Evolutionary conservation across 164 flowering plant species (phyloP).

Genomic region (Platanus orientalis): DNA sequence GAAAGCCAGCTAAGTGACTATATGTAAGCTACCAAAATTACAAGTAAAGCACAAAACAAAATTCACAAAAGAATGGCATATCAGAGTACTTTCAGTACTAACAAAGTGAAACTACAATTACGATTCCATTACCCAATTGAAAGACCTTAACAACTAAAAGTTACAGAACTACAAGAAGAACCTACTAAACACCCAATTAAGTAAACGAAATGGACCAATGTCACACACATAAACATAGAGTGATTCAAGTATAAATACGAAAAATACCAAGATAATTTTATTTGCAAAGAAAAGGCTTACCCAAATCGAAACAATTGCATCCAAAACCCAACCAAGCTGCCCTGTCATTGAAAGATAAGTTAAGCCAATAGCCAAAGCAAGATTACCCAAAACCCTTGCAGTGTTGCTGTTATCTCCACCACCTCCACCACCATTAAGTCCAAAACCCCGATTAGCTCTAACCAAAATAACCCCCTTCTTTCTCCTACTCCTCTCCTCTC

Average conservation of each 20-base stretch:
- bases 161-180: not conserved
- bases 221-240: not conserved
- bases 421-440: conserved; percentile 59
- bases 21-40: too few relatives aligned
- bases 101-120: not conserved
- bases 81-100: not conserved
- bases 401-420: conserved; percentile 39
- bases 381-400: conserved; percentile 66
- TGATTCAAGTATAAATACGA: not conserved
- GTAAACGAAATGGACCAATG: not conserved
- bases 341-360: conserved; percentile 85
- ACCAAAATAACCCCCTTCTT: conserved; percentile 48
- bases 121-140: not conserved
- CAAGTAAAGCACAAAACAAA: not conserved
- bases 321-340: conserved; percentile 90
- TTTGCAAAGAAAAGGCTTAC: conserved; percentile 30
- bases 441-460: conserved; percentile 52
- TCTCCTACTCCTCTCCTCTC: conserved; percentile 25
- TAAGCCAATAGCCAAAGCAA: conserved; percentile 78
- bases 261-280: not conserved
- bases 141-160: not conserved
- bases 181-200: not conserved
- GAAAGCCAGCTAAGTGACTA: too few relatives aligned
- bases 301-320: conserved; percentile 91
- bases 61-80: not conserved